These are phyloP conservation scores for Leccinum variicolor DNA, from an alignment of 768 basidiomycete genomes.

Conservation along the genomic window DNA sequence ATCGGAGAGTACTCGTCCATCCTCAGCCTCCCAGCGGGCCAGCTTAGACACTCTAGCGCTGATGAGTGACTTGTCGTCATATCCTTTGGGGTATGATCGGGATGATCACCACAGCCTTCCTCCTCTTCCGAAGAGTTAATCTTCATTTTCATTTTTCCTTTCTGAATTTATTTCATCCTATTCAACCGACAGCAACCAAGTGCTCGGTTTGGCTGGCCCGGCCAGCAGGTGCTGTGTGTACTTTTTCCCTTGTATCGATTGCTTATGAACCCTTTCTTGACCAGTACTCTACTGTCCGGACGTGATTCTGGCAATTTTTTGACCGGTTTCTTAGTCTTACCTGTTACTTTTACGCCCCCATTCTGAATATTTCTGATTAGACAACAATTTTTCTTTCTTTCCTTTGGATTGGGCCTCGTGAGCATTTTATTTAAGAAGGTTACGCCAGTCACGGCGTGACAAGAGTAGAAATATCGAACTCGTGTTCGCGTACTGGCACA, in stretches of 20 bases:
- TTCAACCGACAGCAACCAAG: constrained; percentile 9
- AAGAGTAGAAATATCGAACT: constrained; percentile 16
- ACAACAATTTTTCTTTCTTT: constrained; percentile 1
- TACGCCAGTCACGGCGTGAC: constrained; percentile 26
- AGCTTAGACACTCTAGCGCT: constrained; percentile 84
- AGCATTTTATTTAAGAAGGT: constrained; percentile 20
- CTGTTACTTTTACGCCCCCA: constrained; percentile 1
- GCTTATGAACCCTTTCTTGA: constrained; percentile 15
- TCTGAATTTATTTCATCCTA: constrained; percentile 3
- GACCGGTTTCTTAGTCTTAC: constrained; percentile 1
- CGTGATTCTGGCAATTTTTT: constrained; percentile 2
- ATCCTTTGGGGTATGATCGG: constrained; percentile 71
- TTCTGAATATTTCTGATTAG: background rate
- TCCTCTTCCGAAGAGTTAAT: constrained; percentile 26
- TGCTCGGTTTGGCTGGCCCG: constrained; percentile 28
- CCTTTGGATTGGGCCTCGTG: constrained; percentile 14
- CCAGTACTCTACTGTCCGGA: constrained; percentile 7
- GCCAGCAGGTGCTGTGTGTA: constrained; percentile 27
- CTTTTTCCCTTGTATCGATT: constrained; percentile 24
- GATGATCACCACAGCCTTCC: constrained; percentile 28
- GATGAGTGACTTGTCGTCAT: constrained; percentile 80
- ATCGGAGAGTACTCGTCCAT: constrained; percentile 31
- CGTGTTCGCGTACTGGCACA: constrained; percentile 17
- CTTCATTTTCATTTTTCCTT: background rate
- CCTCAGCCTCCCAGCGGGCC: constrained; percentile 55